These are phyloP conservation scores for Zoysia matrella DNA, from an alignment of 202 grass and related monocot genomes.

Conservation along the genomic window DNA sequence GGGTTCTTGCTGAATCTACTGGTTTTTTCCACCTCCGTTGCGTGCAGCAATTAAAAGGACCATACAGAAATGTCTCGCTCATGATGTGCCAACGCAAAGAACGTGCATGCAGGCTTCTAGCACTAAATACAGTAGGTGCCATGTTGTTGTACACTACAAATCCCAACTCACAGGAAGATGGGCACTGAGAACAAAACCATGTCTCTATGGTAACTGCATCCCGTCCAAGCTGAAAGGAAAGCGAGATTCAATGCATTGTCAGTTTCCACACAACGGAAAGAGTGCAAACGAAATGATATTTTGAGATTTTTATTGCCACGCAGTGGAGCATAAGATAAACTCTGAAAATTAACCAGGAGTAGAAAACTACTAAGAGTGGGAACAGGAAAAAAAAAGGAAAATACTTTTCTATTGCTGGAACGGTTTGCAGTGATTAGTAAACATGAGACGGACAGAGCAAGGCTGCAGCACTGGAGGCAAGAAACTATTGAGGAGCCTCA, in stretches of 20 bases:
- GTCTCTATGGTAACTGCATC: background rate
- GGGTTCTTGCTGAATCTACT: slow-evolving; percentile 63
- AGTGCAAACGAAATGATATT: background rate
- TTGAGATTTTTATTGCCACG: background rate
- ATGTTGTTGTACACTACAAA: background rate
- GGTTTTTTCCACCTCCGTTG: slow-evolving; percentile 69
- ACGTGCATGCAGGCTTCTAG: background rate
- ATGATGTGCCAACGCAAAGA: background rate
- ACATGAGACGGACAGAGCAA: background rate
- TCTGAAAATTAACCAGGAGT: background rate
- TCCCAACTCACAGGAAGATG: background rate
- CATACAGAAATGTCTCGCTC: background rate
- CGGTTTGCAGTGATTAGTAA: background rate
- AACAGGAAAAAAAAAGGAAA: background rate
- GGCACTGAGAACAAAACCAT: background rate
- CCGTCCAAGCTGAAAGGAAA: slow-evolving; percentile 1
- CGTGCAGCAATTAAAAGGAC: slow-evolving; percentile 27
- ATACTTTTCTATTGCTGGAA: too few species aligned
- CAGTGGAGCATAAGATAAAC: background rate
- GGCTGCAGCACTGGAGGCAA: background rate
- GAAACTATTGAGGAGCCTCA: background rate
- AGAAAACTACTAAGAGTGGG: background rate
- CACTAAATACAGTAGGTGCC: slow-evolving; percentile 8
- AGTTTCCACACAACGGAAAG: background rate
- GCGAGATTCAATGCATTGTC: background rate